Evolutionary conservation across 805 yeast species (phyloP).

Genomic region (Suhomyces tanzawaensis): DNA sequence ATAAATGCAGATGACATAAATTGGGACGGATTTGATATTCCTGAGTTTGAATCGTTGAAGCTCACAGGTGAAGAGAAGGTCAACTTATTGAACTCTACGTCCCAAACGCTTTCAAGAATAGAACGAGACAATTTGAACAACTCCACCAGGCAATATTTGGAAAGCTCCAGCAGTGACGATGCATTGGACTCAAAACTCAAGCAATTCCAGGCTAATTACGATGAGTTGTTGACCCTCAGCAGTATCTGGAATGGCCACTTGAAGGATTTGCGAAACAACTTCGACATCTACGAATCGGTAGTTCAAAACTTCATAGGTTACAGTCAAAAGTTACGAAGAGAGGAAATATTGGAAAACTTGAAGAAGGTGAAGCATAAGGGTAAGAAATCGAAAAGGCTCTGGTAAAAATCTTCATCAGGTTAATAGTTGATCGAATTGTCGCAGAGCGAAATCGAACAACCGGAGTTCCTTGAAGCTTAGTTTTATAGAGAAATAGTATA

Average conservation of each 20-base stretch:
- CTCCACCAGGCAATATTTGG: conserved; percentile 26
- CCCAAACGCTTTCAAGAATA: conserved; percentile 24
- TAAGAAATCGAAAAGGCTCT: conserved; percentile 7
- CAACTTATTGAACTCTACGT: conserved; percentile 23
- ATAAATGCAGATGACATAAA: conserved; percentile 19
- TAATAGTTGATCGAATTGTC: too few relatives aligned
- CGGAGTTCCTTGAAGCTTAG: too few relatives aligned
- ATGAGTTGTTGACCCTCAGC: conserved; percentile 25
- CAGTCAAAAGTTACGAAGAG: conserved; percentile 73
- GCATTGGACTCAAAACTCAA: conserved; percentile 29
- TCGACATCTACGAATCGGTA: conserved; percentile 77
- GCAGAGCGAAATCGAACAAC: too few relatives aligned
- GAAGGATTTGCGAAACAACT: conserved; percentile 55
- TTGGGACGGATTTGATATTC: conserved; percentile 36
- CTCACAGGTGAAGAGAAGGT: conserved; percentile 28
- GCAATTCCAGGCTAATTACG: conserved; percentile 26
- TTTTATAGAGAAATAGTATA: too few relatives aligned
- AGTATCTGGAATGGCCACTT: conserved; percentile 54
- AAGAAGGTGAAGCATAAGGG: conserved; percentile 8
- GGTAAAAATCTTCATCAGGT: conserved; percentile 1
- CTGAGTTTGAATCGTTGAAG: conserved; percentile 31
- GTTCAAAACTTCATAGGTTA: conserved; percentile 89
- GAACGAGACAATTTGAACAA: conserved; percentile 36
- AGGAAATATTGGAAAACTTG: conserved; percentile 36
- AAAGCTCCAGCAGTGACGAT: conserved; percentile 15